A percentile compares a stretch with the other conserved stretches of the same genome.
These are phyloP conservation scores for Herpetomonas tarakana DNA, from an alignment of 208 protist species.

Conservation along the genomic window DNA sequence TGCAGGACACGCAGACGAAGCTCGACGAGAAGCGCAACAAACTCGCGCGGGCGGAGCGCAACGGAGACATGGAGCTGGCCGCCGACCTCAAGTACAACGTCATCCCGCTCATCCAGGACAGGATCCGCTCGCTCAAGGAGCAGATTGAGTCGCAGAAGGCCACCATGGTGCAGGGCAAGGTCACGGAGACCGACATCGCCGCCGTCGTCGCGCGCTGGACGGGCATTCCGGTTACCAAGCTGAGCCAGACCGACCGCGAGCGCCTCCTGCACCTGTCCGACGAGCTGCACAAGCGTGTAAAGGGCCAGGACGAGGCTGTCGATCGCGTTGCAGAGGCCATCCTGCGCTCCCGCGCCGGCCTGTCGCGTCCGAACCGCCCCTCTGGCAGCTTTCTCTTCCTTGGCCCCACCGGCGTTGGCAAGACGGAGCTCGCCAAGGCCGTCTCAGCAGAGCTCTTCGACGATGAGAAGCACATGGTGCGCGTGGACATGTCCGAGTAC, in stretches of 20 bases:
- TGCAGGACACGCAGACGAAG: conserved; percentile 81
- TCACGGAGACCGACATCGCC: conserved; percentile 92
- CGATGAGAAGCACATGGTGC: conserved; percentile 94
- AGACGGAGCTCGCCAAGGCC: conserved; percentile 97
- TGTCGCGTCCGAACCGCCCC: conserved; percentile 88
- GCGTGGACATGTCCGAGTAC: conserved; percentile 99
- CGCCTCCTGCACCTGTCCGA: conserved; percentile 85
- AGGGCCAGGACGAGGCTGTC: conserved; percentile 97
- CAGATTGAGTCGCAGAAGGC: conserved; percentile 63
- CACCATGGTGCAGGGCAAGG: conserved; percentile 93
- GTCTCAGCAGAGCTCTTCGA: conserved; percentile 96
- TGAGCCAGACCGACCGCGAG: conserved; percentile 88
- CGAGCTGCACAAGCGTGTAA: conserved; percentile 83
- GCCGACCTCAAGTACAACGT: conserved; percentile 96
- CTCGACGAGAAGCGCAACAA: conserved; percentile 90
- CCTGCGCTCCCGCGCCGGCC: conserved; percentile 92
- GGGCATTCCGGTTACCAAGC: conserved; percentile 95
- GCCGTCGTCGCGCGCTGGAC: conserved; percentile 97
- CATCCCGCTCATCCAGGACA: conserved; percentile 94
- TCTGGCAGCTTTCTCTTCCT: conserved; percentile 97
- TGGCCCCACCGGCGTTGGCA: conserved; percentile 94
- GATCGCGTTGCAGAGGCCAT: conserved; percentile 94
- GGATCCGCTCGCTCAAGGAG: conserved; percentile 69
- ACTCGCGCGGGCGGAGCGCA: conserved; percentile 87
- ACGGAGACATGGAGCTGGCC: conserved; percentile 86